phyloP scores from a whole-genome alignment of 2,329 filamentous ascomycete genomes.

The Colletotrichum horii region DNA sequence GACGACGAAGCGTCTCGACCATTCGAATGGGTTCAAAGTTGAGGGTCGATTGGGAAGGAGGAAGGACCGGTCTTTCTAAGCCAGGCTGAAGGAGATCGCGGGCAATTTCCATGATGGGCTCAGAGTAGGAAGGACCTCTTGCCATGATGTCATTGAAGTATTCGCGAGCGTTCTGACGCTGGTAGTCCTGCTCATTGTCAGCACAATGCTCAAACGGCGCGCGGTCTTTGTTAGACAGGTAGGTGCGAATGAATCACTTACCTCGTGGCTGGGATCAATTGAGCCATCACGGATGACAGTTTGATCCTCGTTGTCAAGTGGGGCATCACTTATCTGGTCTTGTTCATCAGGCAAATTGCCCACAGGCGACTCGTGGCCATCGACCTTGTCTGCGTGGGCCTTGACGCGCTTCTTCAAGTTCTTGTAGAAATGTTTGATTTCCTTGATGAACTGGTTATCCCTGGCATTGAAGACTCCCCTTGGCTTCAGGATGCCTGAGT shows the following conservation, averaged over 20 bases:
- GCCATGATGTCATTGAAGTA: background rate
- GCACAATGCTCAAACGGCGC: background rate
- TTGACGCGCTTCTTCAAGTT: background rate
- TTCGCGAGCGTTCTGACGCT: background rate
- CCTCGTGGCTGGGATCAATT: background rate
- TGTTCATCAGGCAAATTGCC: background rate
- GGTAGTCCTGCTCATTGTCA: background rate
- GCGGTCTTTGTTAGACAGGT: background rate
- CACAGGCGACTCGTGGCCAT: background rate
- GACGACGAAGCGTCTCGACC: background rate
- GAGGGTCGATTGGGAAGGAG: background rate
- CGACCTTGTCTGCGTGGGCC: background rate
- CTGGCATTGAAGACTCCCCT: background rate
- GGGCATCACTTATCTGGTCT: background rate
- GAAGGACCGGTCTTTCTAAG: background rate
- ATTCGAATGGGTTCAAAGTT: background rate
- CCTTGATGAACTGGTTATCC: background rate
- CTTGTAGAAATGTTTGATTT: background rate
- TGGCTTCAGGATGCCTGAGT: background rate
- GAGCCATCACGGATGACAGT: rapidly evolving
- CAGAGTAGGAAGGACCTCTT: background rate
- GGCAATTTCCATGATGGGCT: background rate
- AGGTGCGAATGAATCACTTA: background rate
- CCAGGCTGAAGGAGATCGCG: background rate
- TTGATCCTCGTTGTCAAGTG: background rate